Conservation (phyloP, 495 filamentous ascomycete species). For the Lophiostoma macrostomum region DNA sequence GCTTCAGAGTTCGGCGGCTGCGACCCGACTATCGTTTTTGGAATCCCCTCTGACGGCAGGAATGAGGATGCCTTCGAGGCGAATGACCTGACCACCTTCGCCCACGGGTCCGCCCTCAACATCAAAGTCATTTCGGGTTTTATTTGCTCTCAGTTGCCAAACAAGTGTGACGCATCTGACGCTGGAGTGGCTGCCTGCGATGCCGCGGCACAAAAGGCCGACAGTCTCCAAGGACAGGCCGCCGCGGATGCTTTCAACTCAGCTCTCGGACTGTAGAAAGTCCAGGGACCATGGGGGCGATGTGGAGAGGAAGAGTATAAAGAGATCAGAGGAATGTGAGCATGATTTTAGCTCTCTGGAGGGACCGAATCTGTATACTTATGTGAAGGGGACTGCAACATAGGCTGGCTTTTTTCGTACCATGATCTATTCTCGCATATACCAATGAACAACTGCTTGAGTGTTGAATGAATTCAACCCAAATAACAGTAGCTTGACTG, state of each 20-base stretch:
- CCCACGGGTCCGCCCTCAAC: conserved; percentile 56
- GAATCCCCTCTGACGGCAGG: conserved; percentile 51
- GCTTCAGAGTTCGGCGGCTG: conserved; percentile 50
- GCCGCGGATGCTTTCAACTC: conserved; percentile 60
- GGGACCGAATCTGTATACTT: conserved; percentile 5
- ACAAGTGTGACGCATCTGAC: conserved; percentile 51
- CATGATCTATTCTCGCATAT: conserved; percentile 26
- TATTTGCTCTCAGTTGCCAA: conserved; percentile 54
- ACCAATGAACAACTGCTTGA: conserved; percentile 10
- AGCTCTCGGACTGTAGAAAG: conserved; percentile 29
- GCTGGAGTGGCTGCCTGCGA: conserved; percentile 50
- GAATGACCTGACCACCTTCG: conserved; percentile 52
- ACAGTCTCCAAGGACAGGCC: conserved; percentile 45
- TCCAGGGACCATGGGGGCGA: neutral
- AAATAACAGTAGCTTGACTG: too few species aligned
- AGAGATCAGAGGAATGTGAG: neutral
- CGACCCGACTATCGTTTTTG: conserved; percentile 54
- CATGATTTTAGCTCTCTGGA: neutral
- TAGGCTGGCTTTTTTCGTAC: conserved; percentile 15
- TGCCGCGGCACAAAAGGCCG: conserved; percentile 44
- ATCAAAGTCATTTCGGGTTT: conserved; percentile 55
- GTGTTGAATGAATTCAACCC: neutral
- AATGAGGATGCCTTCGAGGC: conserved; percentile 52
- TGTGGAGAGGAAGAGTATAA: neutral
- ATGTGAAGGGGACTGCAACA: neutral